phyloP scores from a whole-genome alignment of 2,329 filamentous ascomycete species.

The Davidsoniella virescens region DNA sequence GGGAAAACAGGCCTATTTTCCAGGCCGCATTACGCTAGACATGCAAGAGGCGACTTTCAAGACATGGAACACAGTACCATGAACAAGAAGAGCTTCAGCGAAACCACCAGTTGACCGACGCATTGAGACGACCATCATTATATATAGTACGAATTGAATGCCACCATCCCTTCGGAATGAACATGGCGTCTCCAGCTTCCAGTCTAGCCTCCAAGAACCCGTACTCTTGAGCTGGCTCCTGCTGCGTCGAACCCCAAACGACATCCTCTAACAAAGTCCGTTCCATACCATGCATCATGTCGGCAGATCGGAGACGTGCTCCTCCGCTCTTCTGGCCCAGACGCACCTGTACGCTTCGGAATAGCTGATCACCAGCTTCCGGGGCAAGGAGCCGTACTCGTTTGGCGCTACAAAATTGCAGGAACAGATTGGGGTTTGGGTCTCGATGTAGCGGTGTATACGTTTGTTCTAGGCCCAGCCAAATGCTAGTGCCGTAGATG shows the following conservation, averaged over 20 bases:
- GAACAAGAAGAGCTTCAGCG: constrained; percentile 17
- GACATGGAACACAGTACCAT: no score
- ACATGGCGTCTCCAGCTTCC: constrained; percentile 30
- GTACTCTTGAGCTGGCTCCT: neutral
- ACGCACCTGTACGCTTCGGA: constrained; percentile 31
- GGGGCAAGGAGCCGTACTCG: constrained; percentile 55
- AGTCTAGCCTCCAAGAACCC: constrained; percentile 37
- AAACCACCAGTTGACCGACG: constrained; percentile 32
- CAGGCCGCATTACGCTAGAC: no score
- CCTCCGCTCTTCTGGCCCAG: constrained; percentile 23
- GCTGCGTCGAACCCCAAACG: constrained; percentile 41
- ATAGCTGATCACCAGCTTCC: constrained; percentile 44
- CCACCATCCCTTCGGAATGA: constrained; percentile 30
- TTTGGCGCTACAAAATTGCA: constrained; percentile 64
- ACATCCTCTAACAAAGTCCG: constrained; percentile 46
- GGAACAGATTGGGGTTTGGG: constrained; percentile 85
- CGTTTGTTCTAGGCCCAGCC: constrained; percentile 75
- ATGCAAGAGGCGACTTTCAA: no score
- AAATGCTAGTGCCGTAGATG: constrained; percentile 73
- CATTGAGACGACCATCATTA: constrained; percentile 23
- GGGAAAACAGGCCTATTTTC: no score
- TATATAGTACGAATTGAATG: constrained; percentile 27
- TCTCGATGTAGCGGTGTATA: constrained; percentile 85
- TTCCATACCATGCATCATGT: constrained; percentile 83
- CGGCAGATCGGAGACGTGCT: constrained; percentile 50